These are phyloP conservation scores for Protea cynaroides DNA, from an alignment of 164 flowering plant genomes.

Conservation along the genomic window DNA sequence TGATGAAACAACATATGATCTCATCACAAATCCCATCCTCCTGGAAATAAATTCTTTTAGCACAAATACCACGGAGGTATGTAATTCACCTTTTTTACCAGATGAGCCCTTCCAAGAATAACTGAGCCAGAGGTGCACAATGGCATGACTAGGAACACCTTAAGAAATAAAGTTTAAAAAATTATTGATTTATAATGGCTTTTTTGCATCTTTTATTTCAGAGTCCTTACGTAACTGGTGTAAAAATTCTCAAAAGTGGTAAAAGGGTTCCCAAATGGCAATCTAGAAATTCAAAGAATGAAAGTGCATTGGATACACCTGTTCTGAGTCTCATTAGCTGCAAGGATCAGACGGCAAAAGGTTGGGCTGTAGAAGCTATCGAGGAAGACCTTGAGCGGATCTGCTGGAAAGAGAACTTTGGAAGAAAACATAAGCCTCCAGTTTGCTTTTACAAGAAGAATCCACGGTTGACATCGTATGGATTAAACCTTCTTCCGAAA, in stretches of 20 bases:
- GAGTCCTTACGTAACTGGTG: constrained; percentile 45
- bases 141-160: too few species aligned
- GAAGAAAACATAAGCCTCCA: constrained; percentile 25
- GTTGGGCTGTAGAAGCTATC: constrained; percentile 43
- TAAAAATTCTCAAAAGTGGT: constrained; percentile 3
- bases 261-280: not conserved
- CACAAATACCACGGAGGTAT: constrained; percentile 71
- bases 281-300: constrained; percentile 14
- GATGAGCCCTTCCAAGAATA: not conserved
- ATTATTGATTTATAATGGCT: not conserved
- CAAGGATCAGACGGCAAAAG: constrained; percentile 33
- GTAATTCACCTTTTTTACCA: not conserved
- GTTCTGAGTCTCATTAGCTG: constrained; percentile 50
- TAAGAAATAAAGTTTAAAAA: too few species aligned
- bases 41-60: constrained; percentile 72
- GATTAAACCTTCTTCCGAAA: constrained; percentile 7
- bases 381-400: constrained; percentile 40
- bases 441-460: constrained; percentile 53
- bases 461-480: constrained; percentile 35
- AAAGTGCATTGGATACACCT: constrained; percentile 5
- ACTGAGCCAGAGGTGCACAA: not conserved
- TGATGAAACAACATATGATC: constrained; percentile 44
- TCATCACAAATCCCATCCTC: constrained; percentile 69
- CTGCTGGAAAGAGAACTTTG: constrained; percentile 59
- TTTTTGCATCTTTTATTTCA: constrained; percentile 20